Percentiles rank a stretch among this genome's conserved stretches.
Conservation (phyloP, 768 basidiomycete species). For the Phaeolepiota aurea region DNA sequence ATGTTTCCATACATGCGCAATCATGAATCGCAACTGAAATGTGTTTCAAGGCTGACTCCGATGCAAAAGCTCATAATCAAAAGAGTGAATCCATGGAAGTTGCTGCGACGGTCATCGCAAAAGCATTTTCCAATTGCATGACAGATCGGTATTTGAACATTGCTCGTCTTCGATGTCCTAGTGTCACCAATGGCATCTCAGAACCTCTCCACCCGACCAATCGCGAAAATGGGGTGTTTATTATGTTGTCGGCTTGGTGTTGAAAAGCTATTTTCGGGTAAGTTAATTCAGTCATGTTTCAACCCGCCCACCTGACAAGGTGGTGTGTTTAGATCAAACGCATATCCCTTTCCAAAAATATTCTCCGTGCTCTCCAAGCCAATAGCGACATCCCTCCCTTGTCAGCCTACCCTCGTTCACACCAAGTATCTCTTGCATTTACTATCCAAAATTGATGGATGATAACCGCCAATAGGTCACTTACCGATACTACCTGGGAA, state of each 20-base stretch:
- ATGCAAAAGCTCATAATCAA: conserved; percentile 47
- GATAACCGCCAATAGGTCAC: conserved; percentile 54
- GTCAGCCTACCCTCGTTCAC: conserved; percentile 67
- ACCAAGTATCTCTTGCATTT: conserved; percentile 51
- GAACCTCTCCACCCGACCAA: conserved; percentile 61
- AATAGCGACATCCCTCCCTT: conserved; percentile 81
- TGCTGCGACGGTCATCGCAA: conserved; percentile 77
- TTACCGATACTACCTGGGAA: conserved; percentile 90
- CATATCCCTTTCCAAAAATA: conserved; percentile 87
- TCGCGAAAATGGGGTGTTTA: conserved; percentile 90
- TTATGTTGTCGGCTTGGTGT: conserved; percentile 80
- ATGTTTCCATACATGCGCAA: too few relatives aligned
- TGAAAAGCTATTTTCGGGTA: conserved; percentile 94
- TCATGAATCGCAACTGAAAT: background rate
- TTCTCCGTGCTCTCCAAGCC: conserved; percentile 81
- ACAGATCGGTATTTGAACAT: conserved; percentile 45
- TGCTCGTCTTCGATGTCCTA: background rate
- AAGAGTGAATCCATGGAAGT: conserved; percentile 74
- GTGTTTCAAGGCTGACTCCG: conserved; percentile 45
- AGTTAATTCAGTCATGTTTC: conserved; percentile 22
- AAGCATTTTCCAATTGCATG: conserved; percentile 85
- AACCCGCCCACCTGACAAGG: conserved; percentile 1
- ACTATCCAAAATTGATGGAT: background rate
- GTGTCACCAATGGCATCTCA: conserved; percentile 12
- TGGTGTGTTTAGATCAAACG: conserved; percentile 60